Conservation (phyloP, 2,329 filamentous ascomycete genomes). For the Aspergillus spinulosporus region DNA sequence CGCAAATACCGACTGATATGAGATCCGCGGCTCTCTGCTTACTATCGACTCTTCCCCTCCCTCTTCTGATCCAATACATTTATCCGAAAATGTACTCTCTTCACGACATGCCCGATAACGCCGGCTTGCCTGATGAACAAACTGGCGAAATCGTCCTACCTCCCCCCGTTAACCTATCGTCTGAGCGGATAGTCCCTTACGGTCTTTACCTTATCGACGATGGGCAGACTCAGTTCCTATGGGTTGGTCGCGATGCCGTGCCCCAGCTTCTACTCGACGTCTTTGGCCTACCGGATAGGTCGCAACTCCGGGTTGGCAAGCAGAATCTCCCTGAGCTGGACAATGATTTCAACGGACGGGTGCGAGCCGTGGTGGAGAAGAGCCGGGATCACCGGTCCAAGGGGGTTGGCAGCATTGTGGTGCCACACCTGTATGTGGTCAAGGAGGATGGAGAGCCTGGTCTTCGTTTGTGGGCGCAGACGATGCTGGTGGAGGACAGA, state of each 20-base stretch:
- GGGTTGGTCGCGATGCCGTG: constrained; percentile 90
- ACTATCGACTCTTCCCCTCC: constrained; percentile 85
- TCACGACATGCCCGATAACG: constrained; percentile 94
- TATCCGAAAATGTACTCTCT: constrained; percentile 81
- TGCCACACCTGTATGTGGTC: constrained; percentile 89
- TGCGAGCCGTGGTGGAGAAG: constrained; percentile 88
- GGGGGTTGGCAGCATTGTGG: constrained; percentile 87
- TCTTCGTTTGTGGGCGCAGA: constrained; percentile 95
- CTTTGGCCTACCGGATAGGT: constrained; percentile 82
- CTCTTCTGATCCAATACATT: constrained; percentile 90
- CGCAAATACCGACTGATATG: constrained; percentile 91
- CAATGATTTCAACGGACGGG: constrained; percentile 93
- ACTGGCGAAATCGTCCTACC: constrained; percentile 89
- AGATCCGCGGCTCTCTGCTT: constrained; percentile 89
- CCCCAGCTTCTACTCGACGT: constrained; percentile 86
- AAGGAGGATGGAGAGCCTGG: constrained; percentile 95
- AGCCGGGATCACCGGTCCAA: constrained; percentile 82
- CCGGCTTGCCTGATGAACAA: constrained; percentile 78
- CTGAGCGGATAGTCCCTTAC: constrained; percentile 81
- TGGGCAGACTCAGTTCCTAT: constrained; percentile 95
- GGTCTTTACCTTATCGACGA: constrained; percentile 96
- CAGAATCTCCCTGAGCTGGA: constrained; percentile 81
- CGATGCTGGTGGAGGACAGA: constrained; percentile 88
- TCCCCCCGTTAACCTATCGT: constrained; percentile 80
- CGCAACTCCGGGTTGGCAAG: constrained; percentile 88